These are phyloP conservation scores for Lumnitzera littorea DNA, from an alignment of 345 rosid species.

Conservation along the genomic window DNA sequence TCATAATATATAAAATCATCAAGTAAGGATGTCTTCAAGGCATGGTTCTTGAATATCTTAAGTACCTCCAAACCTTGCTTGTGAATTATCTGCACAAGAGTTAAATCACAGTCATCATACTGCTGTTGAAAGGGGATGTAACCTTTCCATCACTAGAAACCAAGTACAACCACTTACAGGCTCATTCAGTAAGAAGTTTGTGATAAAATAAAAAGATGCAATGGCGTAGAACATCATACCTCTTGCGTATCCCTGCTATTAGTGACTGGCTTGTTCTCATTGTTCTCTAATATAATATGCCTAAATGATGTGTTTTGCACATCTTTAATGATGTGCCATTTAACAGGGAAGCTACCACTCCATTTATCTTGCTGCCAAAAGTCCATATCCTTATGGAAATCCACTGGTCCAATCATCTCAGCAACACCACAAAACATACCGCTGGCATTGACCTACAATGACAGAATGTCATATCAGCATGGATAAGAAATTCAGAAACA, in stretches of 20 bases:
- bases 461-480: constrained; percentile 8
- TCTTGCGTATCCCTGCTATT: constrained; percentile 99
- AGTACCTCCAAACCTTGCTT: constrained; percentile 81
- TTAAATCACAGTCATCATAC: neutral
- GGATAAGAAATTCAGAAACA: neutral
- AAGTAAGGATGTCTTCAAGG: constrained; percentile 54
- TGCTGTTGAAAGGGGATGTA: neutral
- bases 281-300: constrained; percentile 80
- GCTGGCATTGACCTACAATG: constrained; percentile 85
- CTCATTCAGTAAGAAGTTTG: neutral
- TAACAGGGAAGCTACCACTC: constrained; percentile 92
- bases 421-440: constrained; percentile 97
- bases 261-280: constrained; percentile 95
- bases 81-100: constrained; percentile 50
- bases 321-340: constrained; percentile 93
- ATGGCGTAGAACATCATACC: constrained; percentile 26
- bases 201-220: neutral
- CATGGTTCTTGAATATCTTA: constrained; percentile 55
- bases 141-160: neutral
- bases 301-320: constrained; percentile 64
- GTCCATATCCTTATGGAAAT: constrained; percentile 74
- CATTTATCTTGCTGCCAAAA: constrained; percentile 99
- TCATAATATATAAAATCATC: constrained; percentile 87
- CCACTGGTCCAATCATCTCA: constrained; percentile 90
- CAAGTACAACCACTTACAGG: neutral